These are phyloP conservation scores for Xylaria digitata DNA, from an alignment of 2,329 filamentous ascomycete genomes.

Conservation along the genomic window DNA sequence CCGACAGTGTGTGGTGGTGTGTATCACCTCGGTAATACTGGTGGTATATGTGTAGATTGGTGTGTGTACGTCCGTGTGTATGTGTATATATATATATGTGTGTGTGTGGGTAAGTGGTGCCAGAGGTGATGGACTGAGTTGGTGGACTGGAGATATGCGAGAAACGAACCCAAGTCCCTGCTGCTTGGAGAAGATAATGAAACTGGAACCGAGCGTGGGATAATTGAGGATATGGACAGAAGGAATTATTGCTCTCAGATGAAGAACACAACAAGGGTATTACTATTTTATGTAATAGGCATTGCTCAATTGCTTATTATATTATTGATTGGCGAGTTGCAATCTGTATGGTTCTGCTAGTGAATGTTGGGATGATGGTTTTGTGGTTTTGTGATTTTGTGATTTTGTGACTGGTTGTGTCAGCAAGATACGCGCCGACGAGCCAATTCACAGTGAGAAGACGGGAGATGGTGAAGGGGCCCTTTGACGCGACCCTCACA, in stretches of 20 bases:
- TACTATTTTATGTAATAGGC: conserved; percentile 3
- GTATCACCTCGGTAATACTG: not conserved
- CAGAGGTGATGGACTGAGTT: not conserved
- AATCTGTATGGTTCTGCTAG: not conserved
- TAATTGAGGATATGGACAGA: not conserved
- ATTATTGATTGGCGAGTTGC: not conserved
- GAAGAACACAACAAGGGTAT: not conserved
- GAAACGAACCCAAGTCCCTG: not conserved
- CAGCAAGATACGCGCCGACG: conserved; percentile 21
- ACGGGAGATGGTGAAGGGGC: conserved; percentile 16
- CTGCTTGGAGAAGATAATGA: not conserved
- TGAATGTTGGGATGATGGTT: not conserved
- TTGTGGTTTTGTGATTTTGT: not conserved
- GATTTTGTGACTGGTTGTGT: conserved; percentile 16
- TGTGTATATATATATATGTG: not conserved
- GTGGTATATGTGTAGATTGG: not conserved
- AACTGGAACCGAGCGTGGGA: not conserved
- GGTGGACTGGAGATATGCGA: not conserved
- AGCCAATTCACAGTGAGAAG: conserved; percentile 24
- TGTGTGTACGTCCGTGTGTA: not conserved
- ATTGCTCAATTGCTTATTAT: conserved; percentile 21
- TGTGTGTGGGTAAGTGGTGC: not conserved
- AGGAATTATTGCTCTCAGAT: conserved; percentile 5
- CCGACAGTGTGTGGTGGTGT: not conserved
- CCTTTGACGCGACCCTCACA: conserved; percentile 34